phyloP scores from a whole-genome alignment of 2,329 filamentous ascomycete species.

The Beauveria scarabaeidicola region DNA sequence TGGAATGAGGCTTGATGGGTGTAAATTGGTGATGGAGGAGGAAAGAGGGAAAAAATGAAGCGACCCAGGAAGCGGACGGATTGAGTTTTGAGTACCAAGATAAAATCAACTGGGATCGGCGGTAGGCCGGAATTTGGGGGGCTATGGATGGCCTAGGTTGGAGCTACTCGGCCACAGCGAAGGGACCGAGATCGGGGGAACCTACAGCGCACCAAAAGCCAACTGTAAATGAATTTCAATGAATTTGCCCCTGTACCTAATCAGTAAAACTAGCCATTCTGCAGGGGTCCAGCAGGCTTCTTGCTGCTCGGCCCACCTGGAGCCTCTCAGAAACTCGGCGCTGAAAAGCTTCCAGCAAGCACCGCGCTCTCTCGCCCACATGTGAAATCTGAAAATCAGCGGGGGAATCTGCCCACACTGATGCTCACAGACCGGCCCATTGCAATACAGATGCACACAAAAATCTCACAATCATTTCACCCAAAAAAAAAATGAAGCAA shows the following conservation, averaged over 20 bases:
- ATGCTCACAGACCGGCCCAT: too few relatives aligned
- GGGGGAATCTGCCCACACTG: neutral
- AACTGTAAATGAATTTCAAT: too few relatives aligned
- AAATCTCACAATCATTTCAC: neutral
- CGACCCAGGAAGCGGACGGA: neutral
- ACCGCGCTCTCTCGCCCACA: neutral
- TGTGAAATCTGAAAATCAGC: conserved; percentile 2
- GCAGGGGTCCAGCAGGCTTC: neutral
- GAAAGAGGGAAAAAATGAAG: conserved; percentile 6
- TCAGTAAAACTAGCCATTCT: neutral
- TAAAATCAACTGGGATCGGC: conserved; percentile 8
- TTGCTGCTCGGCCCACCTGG: neutral
- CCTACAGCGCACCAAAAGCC: neutral
- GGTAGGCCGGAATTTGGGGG: conserved; percentile 2
- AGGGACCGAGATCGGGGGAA: conserved; percentile 7
- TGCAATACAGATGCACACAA: neutral
- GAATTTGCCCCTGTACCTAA: neutral
- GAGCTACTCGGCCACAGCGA: neutral
- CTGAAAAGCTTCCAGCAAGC: neutral
- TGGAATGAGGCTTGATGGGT: conserved; percentile 6
- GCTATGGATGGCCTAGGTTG: neutral
- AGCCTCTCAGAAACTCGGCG: neutral
- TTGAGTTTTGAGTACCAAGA: conserved; percentile 8
- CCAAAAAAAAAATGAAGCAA: too few relatives aligned
- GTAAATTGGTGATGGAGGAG: conserved; percentile 2